Conservation (phyloP, 495 filamentous ascomycete species). For the Hyaloscypha bicolor region DNA sequence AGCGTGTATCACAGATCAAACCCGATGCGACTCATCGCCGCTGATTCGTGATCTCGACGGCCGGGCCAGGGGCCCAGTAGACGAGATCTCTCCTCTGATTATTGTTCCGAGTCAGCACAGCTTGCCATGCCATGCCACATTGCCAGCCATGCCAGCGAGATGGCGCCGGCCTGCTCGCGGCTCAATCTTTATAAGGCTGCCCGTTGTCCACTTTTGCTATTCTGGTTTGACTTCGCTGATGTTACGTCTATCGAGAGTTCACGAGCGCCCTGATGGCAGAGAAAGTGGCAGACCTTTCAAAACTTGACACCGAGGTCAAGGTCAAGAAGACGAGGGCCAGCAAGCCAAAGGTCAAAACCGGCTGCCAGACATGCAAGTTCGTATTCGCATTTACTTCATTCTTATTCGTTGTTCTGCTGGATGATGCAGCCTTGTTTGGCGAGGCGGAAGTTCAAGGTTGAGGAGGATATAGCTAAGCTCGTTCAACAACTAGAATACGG, state of each 20-base stretch:
- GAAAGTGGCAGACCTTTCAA: background rate
- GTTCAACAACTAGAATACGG: constrained; percentile 3
- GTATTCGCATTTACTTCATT: constrained; percentile 14
- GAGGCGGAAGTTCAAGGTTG: background rate
- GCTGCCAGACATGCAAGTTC: constrained; percentile 35
- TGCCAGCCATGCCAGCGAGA: background rate
- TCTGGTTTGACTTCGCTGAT: background rate
- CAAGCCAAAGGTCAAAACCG: constrained; percentile 31
- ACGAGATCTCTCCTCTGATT: background rate
- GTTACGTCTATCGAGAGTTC: background rate
- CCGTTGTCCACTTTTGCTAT: constrained; percentile 2
- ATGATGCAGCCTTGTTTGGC: constrained; percentile 1
- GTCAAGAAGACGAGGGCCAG: constrained; percentile 31
- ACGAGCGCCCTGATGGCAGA: constrained; percentile 5
- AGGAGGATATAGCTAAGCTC: constrained; percentile 26
- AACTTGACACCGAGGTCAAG: constrained; percentile 18
- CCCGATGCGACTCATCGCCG: background rate
- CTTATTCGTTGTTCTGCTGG: background rate
- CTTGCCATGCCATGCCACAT: background rate
- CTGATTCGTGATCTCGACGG: constrained; percentile 11
- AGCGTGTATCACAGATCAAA: constrained; percentile 1
- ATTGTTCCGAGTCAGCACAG: background rate
- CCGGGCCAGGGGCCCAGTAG: background rate
- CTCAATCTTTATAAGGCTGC: constrained; percentile 8
- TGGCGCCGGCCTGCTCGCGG: background rate